phyloP scores from a whole-genome alignment of 768 basidiomycete species.

The Leccinellum albellum region DNA sequence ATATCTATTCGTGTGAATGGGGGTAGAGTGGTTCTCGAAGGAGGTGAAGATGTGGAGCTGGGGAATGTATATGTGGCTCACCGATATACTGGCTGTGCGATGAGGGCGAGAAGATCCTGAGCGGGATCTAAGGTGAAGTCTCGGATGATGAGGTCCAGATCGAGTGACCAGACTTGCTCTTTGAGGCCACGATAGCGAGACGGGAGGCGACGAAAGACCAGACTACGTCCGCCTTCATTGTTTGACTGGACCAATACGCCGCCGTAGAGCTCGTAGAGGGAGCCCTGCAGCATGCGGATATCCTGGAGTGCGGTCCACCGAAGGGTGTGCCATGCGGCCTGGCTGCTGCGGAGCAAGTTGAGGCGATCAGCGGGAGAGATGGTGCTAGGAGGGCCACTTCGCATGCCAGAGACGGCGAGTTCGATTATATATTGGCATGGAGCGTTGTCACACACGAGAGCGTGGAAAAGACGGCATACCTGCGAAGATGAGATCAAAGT shows the following conservation, averaged over 20 bases:
- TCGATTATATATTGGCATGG: constrained; percentile 42
- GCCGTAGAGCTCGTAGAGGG: constrained; percentile 57
- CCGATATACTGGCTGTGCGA: constrained; percentile 37
- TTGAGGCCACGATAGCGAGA: constrained; percentile 47
- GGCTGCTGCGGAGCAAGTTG: constrained; percentile 36
- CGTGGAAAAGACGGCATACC: constrained; percentile 34
- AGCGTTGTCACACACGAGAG: constrained; percentile 28
- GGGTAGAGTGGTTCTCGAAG: constrained; percentile 8
- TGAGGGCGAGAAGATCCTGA: constrained; percentile 57
- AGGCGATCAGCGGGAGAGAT: constrained; percentile 35
- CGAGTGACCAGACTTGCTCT: constrained; percentile 42
- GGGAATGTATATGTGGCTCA: constrained; percentile 20
- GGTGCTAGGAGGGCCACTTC: constrained; percentile 33
- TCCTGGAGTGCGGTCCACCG: constrained; percentile 31
- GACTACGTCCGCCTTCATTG: constrained; percentile 16
- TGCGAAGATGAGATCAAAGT: constrained; percentile 7
- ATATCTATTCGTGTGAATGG: constrained; percentile 15
- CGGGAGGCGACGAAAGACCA: constrained; percentile 48
- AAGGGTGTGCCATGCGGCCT: constrained; percentile 38
- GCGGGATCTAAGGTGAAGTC: constrained; percentile 66
- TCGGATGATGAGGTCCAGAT: constrained; percentile 37
- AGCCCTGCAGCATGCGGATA: constrained; percentile 41
- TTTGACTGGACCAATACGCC: constrained; percentile 48
- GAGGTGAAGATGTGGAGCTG: background rate
- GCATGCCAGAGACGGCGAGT: constrained; percentile 42